Base-by-base conservation (phyloP, 495 filamentous ascomycete genomes). In the Evernia prunastri region DNA sequence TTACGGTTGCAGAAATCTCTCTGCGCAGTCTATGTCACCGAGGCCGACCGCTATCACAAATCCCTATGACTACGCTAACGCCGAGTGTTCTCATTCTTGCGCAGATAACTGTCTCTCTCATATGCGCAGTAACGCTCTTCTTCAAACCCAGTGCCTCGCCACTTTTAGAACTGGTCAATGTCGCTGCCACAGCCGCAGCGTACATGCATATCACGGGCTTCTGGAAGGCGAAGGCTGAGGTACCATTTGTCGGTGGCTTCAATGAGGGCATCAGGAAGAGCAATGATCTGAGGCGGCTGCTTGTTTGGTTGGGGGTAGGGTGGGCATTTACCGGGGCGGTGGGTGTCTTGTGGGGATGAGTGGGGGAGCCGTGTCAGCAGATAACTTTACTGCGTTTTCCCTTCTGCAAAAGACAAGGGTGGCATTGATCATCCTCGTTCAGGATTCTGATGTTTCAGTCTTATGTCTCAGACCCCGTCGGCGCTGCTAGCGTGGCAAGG, bases 181-280 rank as follows among this genome's bases (percentile, higher is more conserved):
- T 54, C 15, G 51, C 29, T 20, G 15, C 29, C 6, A 20, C 15
- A 0, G 15, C 64, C 0, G 60, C 69, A 0, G 29, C 56, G 11
- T 68, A 75, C 42, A 66, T 76, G 58, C 66, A 66, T 35, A 63
- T 64, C 18, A 51, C 31, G 2, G 42, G 36, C 7, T 78, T 71
- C 67, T 78, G 76, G 76, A 67, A 64, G 17, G 67, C 56, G 6
- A 69, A 74, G 51, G 69, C 62, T 2, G 67, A 71, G 40, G 68
- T 78, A 3, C 76, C 76, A 35, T 72, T 78, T 40, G 62, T 75
- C 15, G 60, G 69, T 56, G 67, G 67, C 7, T 78, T 71, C 60
- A 78, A 77, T 57, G 70, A 73, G 63, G 76, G 75, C 15, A 70
- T 76, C 49, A 47, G 56, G 36, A 69, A 66, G 42, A 74, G 59